These are phyloP conservation scores for Tillandsia leiboldiana DNA, from an alignment of 176 grass and related monocot species.

Conservation along the genomic window DNA sequence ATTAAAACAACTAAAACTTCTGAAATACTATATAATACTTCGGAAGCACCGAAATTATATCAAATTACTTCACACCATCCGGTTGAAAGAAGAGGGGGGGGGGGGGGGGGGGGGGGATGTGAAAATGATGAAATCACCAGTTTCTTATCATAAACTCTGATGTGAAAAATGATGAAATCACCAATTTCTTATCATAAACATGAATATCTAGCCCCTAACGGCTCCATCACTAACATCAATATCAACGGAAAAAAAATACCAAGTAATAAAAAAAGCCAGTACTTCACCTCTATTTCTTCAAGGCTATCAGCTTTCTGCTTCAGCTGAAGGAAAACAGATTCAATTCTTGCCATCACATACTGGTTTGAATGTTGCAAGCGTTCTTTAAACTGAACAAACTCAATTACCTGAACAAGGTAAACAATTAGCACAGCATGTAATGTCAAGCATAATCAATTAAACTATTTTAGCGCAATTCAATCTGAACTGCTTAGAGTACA, in stretches of 20 bases:
- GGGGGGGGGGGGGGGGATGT: too few relatives aligned
- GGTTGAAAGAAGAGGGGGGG: too few relatives aligned
- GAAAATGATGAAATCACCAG: too few relatives aligned
- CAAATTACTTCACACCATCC: background rate
- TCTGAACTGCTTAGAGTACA: background rate
- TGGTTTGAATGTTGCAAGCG: conserved; percentile 64
- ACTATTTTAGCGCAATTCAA: background rate
- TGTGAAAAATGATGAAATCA: too few relatives aligned
- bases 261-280: background rate
- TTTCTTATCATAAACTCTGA: too few relatives aligned
- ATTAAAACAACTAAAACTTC: background rate
- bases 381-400: conserved; percentile 88
- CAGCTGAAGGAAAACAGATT: conserved; percentile 55
- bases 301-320: conserved; percentile 71
- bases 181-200: background rate
- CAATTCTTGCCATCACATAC: conserved; percentile 58
- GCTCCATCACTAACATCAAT: background rate
- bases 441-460: background rate
- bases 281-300: conserved; percentile 71
- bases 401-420: conserved; percentile 60
- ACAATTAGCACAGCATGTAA: conserved; percentile 7
- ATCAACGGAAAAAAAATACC: background rate
- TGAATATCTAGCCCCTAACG: background rate
- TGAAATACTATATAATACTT: too few relatives aligned
- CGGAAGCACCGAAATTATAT: background rate